Percentiles rank a stretch among this genome's conserved stretches.
phyloP scores from a whole-genome alignment of 1,284 basidiomycete species.

The Ustilago tritici region DNA sequence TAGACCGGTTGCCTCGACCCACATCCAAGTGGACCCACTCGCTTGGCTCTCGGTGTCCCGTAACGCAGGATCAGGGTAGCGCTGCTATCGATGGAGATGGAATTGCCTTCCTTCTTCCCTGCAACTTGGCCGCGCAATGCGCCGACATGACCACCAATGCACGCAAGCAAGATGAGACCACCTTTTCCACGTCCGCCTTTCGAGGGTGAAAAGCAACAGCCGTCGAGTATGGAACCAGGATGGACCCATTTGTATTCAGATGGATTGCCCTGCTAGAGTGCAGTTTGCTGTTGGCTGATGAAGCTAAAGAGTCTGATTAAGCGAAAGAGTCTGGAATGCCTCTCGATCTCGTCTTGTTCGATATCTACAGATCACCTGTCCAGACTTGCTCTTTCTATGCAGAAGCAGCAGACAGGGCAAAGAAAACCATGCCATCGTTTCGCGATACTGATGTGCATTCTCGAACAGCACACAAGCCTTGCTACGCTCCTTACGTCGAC shows the following conservation, averaged over 20 bases:
- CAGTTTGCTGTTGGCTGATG: neutral
- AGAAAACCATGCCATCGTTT: constrained; percentile 19
- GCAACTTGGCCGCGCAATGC: neutral
- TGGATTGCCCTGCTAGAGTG: too few relatives aligned
- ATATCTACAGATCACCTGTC: neutral
- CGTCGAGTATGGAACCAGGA: constrained; percentile 1
- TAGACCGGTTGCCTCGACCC: neutral
- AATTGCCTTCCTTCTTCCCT: neutral
- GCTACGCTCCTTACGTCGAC: too few relatives aligned
- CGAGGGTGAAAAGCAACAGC: neutral
- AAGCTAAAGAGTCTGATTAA: constrained; percentile 11
- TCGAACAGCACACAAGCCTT: neutral
- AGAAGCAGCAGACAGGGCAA: neutral
- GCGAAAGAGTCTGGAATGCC: constrained; percentile 15
- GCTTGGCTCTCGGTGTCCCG: too few relatives aligned
- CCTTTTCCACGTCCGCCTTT: neutral
- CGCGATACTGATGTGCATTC: neutral
- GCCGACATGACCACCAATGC: neutral
- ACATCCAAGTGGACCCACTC: neutral
- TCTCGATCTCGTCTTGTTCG: constrained; percentile 1
- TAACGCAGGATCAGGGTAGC: neutral
- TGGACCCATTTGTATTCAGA: neutral
- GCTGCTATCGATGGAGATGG: neutral
- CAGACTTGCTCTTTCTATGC: constrained; percentile 1
- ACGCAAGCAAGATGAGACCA: neutral